Percentiles rank a stretch among this genome's conserved stretches.
Evolutionary conservation across 176 grass and related monocot species (phyloP).

Genomic region (Saccharum officinarum): DNA sequence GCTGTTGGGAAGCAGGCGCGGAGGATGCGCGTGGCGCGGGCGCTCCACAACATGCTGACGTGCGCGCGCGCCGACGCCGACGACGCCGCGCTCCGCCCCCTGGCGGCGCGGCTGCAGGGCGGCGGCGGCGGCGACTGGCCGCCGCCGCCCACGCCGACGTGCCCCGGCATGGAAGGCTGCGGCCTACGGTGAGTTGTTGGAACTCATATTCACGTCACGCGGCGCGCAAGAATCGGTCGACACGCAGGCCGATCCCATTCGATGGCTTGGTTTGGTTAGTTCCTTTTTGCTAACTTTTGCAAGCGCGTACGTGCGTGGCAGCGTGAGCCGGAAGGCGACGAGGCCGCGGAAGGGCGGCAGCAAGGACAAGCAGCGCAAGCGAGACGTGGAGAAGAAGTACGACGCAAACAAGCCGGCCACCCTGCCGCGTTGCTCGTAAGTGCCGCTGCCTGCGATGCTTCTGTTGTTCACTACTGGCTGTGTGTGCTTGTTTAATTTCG

Average conservation of each 20-base stretch:
- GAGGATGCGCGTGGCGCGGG: conserved; percentile 38
- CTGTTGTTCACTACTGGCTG: neutral
- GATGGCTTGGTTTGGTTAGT: no score
- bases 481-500: neutral
- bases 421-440: conserved; percentile 67
- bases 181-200: conserved; percentile 35
- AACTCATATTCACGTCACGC: neutral
- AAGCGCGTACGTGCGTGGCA: conserved; percentile 7
- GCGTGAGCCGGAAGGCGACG: conserved; percentile 30
- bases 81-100: conserved; percentile 37
- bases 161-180: conserved; percentile 55
- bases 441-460: neutral
- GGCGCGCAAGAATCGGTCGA: neutral
- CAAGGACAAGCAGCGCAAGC: conserved; percentile 32
- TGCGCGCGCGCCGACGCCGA: conserved; percentile 40
- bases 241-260: neutral
- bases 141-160: conserved; percentile 19
- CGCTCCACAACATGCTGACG: conserved; percentile 49
- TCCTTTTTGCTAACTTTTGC: neutral
- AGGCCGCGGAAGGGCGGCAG: conserved; percentile 36
- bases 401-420: conserved; percentile 40
- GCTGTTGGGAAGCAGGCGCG: conserved; percentile 1
- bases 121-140: neutral
- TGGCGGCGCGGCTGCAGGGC: neutral
- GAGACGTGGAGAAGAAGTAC: conserved; percentile 16